phyloP scores from a whole-genome alignment of 208 protist species.

The Trypanosoma cruzi region DNA sequence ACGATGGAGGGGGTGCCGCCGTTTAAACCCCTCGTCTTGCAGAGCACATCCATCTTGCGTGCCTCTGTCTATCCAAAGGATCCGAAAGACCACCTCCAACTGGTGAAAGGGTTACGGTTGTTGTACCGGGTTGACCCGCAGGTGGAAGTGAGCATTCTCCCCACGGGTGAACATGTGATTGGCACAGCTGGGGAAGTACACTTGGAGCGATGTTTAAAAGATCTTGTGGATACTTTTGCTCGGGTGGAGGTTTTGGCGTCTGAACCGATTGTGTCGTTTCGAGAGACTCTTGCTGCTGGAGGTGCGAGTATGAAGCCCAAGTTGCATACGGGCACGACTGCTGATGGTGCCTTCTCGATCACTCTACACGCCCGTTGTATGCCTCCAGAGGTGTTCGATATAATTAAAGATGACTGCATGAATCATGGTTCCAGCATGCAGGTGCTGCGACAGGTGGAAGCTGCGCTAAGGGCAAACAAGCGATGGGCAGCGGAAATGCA shows the following conservation, averaged over 20 bases:
- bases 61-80: slow-evolving; percentile 95
- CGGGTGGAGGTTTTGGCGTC: slow-evolving; percentile 81
- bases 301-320: slow-evolving; percentile 72
- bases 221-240: slow-evolving; percentile 92
- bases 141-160: slow-evolving; percentile 93
- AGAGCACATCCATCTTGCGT: slow-evolving; percentile 96
- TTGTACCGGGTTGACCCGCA: slow-evolving; percentile 97
- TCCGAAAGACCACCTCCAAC: slow-evolving; percentile 60
- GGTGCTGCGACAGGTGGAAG: slow-evolving; percentile 40
- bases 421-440: slow-evolving; percentile 67
- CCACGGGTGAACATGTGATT: slow-evolving; percentile 97
- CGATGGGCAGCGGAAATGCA: slow-evolving; percentile 55
- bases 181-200: slow-evolving; percentile 97
- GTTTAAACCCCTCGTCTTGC: slow-evolving; percentile 85
- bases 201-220: slow-evolving; percentile 95
- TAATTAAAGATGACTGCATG: slow-evolving; percentile 67
- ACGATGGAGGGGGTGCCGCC: slow-evolving; percentile 66
- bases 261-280: slow-evolving; percentile 90
- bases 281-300: slow-evolving; percentile 70
- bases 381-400: slow-evolving; percentile 71
- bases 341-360: slow-evolving; percentile 71
- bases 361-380: slow-evolving; percentile 74
- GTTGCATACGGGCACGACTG: slow-evolving; percentile 55
- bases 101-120: slow-evolving; percentile 89
- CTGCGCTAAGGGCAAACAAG: slow-evolving; percentile 47